Percentiles rank a stretch among this genome's conserved stretches.
Conservation (phyloP, 1,284 basidiomycete genomes). For the Leccinum pachyderme region DNA sequence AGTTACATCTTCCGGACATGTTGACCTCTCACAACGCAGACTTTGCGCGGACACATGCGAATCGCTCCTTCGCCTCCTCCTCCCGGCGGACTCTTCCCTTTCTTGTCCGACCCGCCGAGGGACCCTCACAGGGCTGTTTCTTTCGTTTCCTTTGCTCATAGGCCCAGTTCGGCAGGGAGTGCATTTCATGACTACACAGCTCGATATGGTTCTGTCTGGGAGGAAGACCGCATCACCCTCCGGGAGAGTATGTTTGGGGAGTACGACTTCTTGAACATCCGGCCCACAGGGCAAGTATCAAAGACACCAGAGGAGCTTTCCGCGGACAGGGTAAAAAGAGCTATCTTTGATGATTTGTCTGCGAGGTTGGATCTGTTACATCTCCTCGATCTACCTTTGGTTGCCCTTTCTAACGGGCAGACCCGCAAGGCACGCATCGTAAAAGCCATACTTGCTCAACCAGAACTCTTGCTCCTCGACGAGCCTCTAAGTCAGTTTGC, state of each 20-base stretch:
- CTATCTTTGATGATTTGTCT: conserved; percentile 50
- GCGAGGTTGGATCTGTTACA: conserved; percentile 53
- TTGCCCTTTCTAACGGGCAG: conserved; percentile 91
- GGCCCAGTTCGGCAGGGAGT: conserved; percentile 52
- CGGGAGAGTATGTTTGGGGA: conserved; percentile 68
- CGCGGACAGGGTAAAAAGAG: conserved; percentile 17
- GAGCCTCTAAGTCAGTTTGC: conserved; percentile 71
- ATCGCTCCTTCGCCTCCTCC: conserved; percentile 60
- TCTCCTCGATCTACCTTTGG: conserved; percentile 76
- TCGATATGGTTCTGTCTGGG: conserved; percentile 82
- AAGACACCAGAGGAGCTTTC: conserved; percentile 21
- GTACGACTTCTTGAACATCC: conserved; percentile 34
- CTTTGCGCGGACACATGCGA: conserved; percentile 66
- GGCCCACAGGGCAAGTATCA: conserved; percentile 20
- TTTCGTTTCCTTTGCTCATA: conserved; percentile 74
- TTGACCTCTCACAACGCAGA: conserved; percentile 38
- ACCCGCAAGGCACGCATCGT: conserved; percentile 85
- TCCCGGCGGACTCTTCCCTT: conserved; percentile 71
- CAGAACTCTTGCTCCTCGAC: conserved; percentile 77
- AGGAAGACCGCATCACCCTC: conserved; percentile 76
- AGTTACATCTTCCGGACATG: background rate
- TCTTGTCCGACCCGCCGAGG: conserved; percentile 42
- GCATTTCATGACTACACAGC: conserved; percentile 93
- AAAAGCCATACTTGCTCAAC: conserved; percentile 69
- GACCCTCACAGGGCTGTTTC: conserved; percentile 55